Conservation (phyloP, 257 asterid genomes). For the Solanum virginianum region DNA sequence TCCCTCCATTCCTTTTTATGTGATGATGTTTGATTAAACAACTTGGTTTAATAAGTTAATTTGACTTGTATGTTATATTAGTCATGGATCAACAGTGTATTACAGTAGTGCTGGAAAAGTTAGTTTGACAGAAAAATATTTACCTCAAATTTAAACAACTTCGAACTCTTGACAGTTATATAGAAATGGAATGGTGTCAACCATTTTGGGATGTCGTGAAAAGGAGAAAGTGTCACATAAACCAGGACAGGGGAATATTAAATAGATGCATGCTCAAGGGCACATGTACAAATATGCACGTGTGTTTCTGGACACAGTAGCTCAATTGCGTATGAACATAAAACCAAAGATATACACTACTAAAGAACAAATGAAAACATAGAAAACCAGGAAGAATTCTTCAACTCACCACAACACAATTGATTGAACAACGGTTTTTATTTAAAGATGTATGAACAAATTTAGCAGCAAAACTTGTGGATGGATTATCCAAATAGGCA, state of each 20-base stretch:
- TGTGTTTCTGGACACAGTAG: not conserved
- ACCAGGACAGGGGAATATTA: not conserved
- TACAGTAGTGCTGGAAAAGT: not conserved
- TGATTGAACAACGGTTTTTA: constrained; percentile 92
- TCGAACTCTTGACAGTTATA: not conserved
- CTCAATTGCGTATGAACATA: not conserved
- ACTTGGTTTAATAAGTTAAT: not conserved
- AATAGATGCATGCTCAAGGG: not conserved
- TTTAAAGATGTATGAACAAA: constrained; percentile 94
- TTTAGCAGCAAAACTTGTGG: constrained; percentile 94
- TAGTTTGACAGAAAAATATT: not conserved
- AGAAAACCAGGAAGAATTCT: not conserved
- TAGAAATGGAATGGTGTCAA: not conserved
- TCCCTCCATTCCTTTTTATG: not conserved
- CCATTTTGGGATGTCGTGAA: not conserved
- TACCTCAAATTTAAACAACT: not conserved
- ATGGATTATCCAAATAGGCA: constrained; percentile 80
- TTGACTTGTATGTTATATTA: not conserved
- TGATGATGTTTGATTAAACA: not conserved
- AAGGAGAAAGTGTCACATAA: not conserved
- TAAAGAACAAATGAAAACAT: not conserved
- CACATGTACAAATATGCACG: not conserved
- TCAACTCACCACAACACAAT: constrained; percentile 76
- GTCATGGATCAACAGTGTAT: not conserved
- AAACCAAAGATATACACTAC: not conserved